Evolutionary conservation across 2,329 filamentous ascomycete species (phyloP), one percentile per base, ranked within the genome.

Genomic region (Penicillium brasilianum): DNA sequence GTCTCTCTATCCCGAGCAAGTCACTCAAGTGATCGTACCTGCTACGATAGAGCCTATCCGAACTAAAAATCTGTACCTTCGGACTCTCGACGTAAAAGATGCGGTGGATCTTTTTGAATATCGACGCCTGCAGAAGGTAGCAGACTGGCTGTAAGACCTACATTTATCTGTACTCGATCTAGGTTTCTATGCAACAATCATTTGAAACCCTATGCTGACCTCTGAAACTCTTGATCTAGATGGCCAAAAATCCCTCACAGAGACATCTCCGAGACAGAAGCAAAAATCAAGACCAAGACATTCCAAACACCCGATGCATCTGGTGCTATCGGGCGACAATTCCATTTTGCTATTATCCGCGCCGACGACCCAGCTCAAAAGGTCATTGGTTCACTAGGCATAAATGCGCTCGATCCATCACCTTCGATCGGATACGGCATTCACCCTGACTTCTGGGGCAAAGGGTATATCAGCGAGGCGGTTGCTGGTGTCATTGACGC

Each of bases 71-170:
- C 62, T 73, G 6, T 59, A 63, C 32, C 46, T 74, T 4, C 63
- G 69, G 20, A 68, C 57, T 9, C 4, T 71, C 16, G 51, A 59
- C 7, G 57, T 66, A 13, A 28, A 46, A 18, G 71, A 73, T 43
- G 66, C 63, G 2, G 49, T 55, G 1, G 65, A 61, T n/a, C 39
- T 73, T 6, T 72, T 66, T 59, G 70, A 65, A 25, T 66, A 69
- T 20, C 61, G 70, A 55, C 59, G 59, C 18, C 62, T 63, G 53
- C 58, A 66, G 46, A 70, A 73, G 9, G 71, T 74, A 34, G 71
- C 70, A 22, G 59, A 67, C 25, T 74, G 67, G 66, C 67, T 72
- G 71, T 74, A 64, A 63, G 64, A 43, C 22, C 22, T n/a, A n/a
- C n/a, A n/a, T n/a, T n/a, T n/a, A n/a, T n/a, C n/a, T n/a, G n/a